Percentiles rank a stretch among this genome's conserved stretches.
phyloP scores from a whole-genome alignment of 257 asterid species.

The Przewalskia tangutica region DNA sequence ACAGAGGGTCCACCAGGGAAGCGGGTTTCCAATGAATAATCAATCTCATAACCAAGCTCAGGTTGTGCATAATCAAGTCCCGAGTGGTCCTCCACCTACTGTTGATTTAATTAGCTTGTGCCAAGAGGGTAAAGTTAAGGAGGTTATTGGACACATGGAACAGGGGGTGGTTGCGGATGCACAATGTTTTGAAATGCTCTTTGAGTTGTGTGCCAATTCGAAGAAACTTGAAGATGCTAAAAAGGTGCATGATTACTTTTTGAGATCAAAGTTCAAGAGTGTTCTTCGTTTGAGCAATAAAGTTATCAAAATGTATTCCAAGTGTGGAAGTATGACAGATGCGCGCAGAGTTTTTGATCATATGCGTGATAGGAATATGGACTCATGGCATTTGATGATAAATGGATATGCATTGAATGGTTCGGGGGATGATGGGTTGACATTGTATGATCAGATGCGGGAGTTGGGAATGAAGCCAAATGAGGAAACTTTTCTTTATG shows the following conservation, averaged over 20 bases:
- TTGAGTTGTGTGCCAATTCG: slow-evolving; percentile 53
- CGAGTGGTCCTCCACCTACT: slow-evolving; percentile 4
- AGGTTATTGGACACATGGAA: slow-evolving; percentile 71
- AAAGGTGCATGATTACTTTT: slow-evolving; percentile 76
- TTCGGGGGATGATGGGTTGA: slow-evolving; percentile 82
- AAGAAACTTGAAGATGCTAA: slow-evolving; percentile 83
- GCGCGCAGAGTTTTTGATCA: slow-evolving; percentile 88
- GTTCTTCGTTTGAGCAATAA: slow-evolving; percentile 52
- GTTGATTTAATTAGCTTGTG: slow-evolving; percentile 56
- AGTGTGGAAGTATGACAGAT: slow-evolving; percentile 82
- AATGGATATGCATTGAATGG: slow-evolving; percentile 71
- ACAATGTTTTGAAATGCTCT: slow-evolving; percentile 61
- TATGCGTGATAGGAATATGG: slow-evolving; percentile 76
- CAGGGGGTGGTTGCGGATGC: slow-evolving; percentile 55
- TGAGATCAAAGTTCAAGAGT: slow-evolving; percentile 64
- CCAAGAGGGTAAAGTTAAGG: slow-evolving; percentile 66
- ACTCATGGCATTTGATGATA: slow-evolving; percentile 89
- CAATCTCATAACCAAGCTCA: slow-evolving; percentile 34
- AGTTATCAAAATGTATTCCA: slow-evolving; percentile 74
- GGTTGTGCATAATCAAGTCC: slow-evolving; percentile 17
- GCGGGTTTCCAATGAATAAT: slow-evolving; percentile 11
- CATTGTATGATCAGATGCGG: slow-evolving; percentile 78
- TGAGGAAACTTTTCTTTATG: slow-evolving; percentile 66
- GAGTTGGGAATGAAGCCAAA: slow-evolving; percentile 47
- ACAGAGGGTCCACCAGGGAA: background rate